Evolutionary conservation across 805 yeast species (phyloP), one percentile per base, ranked within the genome.

Genomic region (Starmerella powellii): DNA sequence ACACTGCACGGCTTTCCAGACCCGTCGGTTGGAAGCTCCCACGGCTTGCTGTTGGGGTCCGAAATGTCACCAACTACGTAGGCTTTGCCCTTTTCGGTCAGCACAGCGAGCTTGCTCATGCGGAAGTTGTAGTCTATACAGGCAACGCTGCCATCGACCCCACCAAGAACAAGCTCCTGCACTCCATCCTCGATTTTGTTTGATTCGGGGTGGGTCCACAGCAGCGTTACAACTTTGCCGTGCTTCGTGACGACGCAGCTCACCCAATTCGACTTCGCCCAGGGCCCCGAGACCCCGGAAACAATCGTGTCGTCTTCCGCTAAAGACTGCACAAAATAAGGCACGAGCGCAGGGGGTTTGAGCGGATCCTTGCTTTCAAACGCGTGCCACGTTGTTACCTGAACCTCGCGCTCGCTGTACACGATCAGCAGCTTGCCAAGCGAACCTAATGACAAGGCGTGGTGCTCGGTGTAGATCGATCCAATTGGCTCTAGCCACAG

Each of bases 101-200:
- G 67, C 10, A 69, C 56, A 19, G 68, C 67, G 4, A 68, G 56
- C 24, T 65, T 47, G 38, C 67, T 64, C 47, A 67, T 65, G 13
- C 64, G 53, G 13, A 64, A 61, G 42, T 71, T 71, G 21, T 69
- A 62, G 13, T 64, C 58, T 8, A 65, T 55, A 2, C 59, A 57
- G 11, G 41, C 28, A 3, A 50, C 50, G n/a, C 38, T 45, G 29
- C 35, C 41, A 10, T 27, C 37, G 6, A 34, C 16, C n/a, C 16
- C 33, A 3, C 5, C n/a, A 4, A 8, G 15, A 4, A 16, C 38
- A 6, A 28, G n/a, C 16, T 8, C 21, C 18, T 28, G 18, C 12
- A 26, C 39, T 6, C 16, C 37, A 32, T 40, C 36, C 35, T 37
- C 45, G 21, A 36, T 28, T 24, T 42, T 42, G 12, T 15, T 6